Base-by-base conservation (phyloP, 2,329 filamentous ascomycete species). In the Aspergillus thermomutatus region DNA sequence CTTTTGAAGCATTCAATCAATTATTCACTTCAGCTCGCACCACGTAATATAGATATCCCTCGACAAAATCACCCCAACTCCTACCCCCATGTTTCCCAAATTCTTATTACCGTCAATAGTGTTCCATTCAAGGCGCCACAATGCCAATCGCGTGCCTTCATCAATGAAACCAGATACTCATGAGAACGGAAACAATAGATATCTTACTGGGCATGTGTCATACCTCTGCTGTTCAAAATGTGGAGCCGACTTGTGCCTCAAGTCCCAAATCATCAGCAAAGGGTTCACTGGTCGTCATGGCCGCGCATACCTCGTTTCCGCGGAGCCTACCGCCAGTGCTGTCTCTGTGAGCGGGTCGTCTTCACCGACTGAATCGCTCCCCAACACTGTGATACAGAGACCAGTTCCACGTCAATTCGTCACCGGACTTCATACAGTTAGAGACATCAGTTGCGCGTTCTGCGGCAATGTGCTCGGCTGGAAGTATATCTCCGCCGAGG, bases 261-360 rank as follows among this genome's bases (percentile, higher is more conserved):
- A 82, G 17, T 79, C 79, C 5, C 83, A 85, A 60, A 86, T 87
- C 56, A 83, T 87, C 65, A 81, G 77, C 73, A 87, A 87, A 73
- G 84, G 84, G 53, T 87, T 87, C 72, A 87, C 83, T 25, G 85
- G 85, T 60, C 82, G 84, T 19, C 82, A 87, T 68, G 85, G 85
- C 5, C 82, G 84, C 55, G 85, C 85, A 45, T 87, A 86, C 69
- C 82, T 87, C 56, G 83, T 87, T 31, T 76, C 81, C 1, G 78
- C 82, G 2, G 64, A 72, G 6, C 66, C 71, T 25, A 60, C 71
- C 10, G 59, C 70, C 47, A 60, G 69, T 48, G 66, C 69, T 50
- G 61, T 68, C 11, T 69, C 67, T 11, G 60, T 69, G 53, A 68
- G 59, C 56, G 53, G 64, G 21, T 68, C 65, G 21, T 65, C 65